Evolutionary conservation across 192 early-diverging fungal genomes (phyloP), one percentile per base, ranked within the genome.

Genomic region (Backusella circina): DNA sequence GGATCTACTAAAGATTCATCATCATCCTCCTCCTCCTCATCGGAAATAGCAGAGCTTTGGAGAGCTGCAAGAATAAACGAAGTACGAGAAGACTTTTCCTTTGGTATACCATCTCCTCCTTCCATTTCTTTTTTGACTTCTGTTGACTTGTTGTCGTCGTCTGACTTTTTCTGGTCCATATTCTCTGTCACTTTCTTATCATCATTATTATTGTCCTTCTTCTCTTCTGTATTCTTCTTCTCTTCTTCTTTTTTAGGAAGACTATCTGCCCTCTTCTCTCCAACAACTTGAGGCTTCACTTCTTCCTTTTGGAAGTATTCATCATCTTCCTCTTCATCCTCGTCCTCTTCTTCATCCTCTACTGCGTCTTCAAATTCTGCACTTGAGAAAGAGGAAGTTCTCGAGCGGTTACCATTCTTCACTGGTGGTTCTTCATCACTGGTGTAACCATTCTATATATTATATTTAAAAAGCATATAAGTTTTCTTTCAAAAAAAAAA

Each of bases 251-350:
- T 15, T 15, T 23, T 4, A 12, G 23, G 12, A 13, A 28, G 54
- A 12, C 21, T 12, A 57, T 61, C 26, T 1, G 3, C 23, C 13
- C 4, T 61, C 8, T 61, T 61, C 23, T 28, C 4, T 61, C 28
- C 26, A 28, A 28, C 26, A 28, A 28, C 2, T 28, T 61, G 21
- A 28, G 26, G 23, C 3, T 68, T 18, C 21, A 39, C 67, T 37
- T 70, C 15, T 47, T 70, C 69, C 13, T 70, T 38, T 70, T 70
- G 69, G 21, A 70, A 70, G 47, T 70, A 70, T 8, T 70, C 69
- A 70, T 70, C 69, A 44, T 70, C 69, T 28, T 70, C 67, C 18
- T 68, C 67, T 23, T 68, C 69, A 1, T 47, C 69, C 4, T 70
- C 69, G 23, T 47, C 69, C 4, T 70, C 69, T 31, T 68, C 66